These are phyloP conservation scores for Penicillium sp. DNA, from an alignment of 2,329 filamentous ascomycete genomes.

Conservation along the genomic window DNA sequence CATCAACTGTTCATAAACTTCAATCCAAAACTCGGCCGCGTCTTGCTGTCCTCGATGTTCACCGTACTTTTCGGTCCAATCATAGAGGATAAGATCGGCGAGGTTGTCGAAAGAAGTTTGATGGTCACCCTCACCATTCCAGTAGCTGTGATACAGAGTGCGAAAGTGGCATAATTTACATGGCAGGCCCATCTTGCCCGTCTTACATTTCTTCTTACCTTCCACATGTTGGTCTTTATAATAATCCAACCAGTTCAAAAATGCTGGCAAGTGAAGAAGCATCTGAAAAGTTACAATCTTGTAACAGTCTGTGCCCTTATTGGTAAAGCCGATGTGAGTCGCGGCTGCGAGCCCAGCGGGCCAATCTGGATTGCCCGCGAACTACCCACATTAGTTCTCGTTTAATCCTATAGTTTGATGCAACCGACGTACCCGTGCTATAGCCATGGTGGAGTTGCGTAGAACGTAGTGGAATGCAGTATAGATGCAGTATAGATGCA, in stretches of 20 bases:
- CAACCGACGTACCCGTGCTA: background rate
- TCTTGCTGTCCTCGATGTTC: conserved; percentile 10
- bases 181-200: background rate
- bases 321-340: conserved; percentile 4
- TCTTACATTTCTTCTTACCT: background rate
- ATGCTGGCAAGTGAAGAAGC: conserved; percentile 26
- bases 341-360: background rate
- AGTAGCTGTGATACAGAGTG: conserved; percentile 17
- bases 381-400: background rate
- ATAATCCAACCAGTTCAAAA: conserved; percentile 25
- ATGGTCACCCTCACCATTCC: conserved; percentile 3
- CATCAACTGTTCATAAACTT: conserved; percentile 3
- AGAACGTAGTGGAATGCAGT: background rate
- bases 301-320: conserved; percentile 21
- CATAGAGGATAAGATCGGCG: background rate
- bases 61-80: background rate
- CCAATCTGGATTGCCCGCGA: background rate
- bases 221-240: conserved; percentile 4
- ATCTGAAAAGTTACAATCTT: conserved; percentile 26
- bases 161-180: conserved; percentile 18
- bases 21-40: conserved; percentile 1
- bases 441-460: background rate
- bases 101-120: background rate
- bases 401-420: background rate
- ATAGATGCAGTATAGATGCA: background rate